Evolutionary conservation across 1,284 basidiomycete species (phyloP).

Genomic region (Tremellales sp.): DNA sequence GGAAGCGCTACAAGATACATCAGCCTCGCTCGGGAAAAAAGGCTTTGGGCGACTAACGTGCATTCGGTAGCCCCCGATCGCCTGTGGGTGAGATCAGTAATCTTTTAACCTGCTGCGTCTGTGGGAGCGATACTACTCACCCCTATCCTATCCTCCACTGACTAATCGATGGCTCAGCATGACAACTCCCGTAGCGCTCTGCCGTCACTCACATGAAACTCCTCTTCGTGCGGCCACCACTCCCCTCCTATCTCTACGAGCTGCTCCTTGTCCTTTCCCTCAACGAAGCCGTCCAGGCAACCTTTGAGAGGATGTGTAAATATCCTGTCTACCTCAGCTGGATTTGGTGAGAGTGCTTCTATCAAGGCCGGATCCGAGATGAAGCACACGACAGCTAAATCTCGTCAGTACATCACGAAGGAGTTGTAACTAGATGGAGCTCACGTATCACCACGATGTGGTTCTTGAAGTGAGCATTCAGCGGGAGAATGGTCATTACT

Average conservation of each 20-base stretch:
- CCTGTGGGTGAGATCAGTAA: slow-evolving; percentile 48
- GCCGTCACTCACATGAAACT: slow-evolving; percentile 55
- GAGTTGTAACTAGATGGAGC: slow-evolving; percentile 5
- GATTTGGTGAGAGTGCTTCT: slow-evolving; percentile 55
- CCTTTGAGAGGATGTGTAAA: slow-evolving; percentile 72
- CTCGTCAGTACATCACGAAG: neutral
- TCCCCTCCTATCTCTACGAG: slow-evolving; percentile 60
- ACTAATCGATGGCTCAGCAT: slow-evolving; percentile 19
- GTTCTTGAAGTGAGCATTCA: slow-evolving; percentile 41
- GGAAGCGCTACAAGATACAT: slow-evolving; percentile 63
- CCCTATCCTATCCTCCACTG: slow-evolving; percentile 35
- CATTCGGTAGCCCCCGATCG: slow-evolving; percentile 56
- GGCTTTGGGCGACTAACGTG: slow-evolving; percentile 23
- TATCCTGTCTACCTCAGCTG: slow-evolving; percentile 69
- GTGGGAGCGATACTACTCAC: slow-evolving; percentile 12
- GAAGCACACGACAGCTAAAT: slow-evolving; percentile 62
- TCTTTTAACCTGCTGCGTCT: neutral
- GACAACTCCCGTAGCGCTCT: neutral
- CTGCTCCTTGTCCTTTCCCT: slow-evolving; percentile 42
- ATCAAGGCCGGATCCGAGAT: slow-evolving; percentile 59
- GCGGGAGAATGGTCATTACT: slow-evolving; percentile 69
- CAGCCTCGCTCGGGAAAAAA: neutral
- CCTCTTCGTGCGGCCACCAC: slow-evolving; percentile 71
- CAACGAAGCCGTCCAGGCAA: slow-evolving; percentile 57
- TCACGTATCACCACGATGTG: slow-evolving; percentile 48